These are phyloP conservation scores for Cunninghamia lanceolata DNA, from an alignment of 75 land plant species.

Conservation along the genomic window DNA sequence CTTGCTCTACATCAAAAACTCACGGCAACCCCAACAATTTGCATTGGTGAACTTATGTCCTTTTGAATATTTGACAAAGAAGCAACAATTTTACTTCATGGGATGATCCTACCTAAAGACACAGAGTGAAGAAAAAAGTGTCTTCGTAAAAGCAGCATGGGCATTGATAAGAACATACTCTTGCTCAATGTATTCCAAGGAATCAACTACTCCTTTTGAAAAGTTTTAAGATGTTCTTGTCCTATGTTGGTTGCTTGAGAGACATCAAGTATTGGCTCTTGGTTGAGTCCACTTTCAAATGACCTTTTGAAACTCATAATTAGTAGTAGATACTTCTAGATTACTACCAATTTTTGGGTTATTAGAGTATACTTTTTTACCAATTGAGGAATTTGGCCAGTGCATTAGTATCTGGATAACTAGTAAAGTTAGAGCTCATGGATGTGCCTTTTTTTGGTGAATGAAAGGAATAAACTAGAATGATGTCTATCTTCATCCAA, in stretches of 20 bases:
- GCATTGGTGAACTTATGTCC: constrained; percentile 47
- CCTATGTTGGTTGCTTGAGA: not conserved
- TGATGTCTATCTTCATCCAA: constrained; percentile 68
- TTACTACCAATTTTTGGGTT: not conserved
- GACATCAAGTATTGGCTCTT: not conserved
- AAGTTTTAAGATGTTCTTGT: not conserved
- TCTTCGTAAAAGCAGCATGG: constrained; percentile 44
- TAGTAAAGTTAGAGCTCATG: constrained; percentile 9
- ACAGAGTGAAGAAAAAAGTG: constrained; percentile 46
- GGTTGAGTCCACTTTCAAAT: not conserved
- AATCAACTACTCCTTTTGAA: constrained; percentile 54
- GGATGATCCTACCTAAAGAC: constrained; percentile 32
- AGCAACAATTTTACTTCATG: constrained; percentile 31
- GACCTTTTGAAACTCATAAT: not conserved
- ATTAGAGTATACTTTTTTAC: not conserved
- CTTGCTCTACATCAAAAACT: constrained; percentile 12
- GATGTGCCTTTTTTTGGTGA: constrained; percentile 17
- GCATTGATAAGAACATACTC: constrained; percentile 89
- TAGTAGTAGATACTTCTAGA: not conserved
- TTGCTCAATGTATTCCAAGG: constrained; percentile 72
- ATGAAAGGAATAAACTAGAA: constrained; percentile 14
- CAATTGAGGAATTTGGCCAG: not conserved
- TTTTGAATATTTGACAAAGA: constrained; percentile 22
- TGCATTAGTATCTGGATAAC: not conserved
- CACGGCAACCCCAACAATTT: constrained; percentile 40